These are phyloP conservation scores for Penstemon davidsonii DNA, from an alignment of 257 asterid species.

Conservation along the genomic window DNA sequence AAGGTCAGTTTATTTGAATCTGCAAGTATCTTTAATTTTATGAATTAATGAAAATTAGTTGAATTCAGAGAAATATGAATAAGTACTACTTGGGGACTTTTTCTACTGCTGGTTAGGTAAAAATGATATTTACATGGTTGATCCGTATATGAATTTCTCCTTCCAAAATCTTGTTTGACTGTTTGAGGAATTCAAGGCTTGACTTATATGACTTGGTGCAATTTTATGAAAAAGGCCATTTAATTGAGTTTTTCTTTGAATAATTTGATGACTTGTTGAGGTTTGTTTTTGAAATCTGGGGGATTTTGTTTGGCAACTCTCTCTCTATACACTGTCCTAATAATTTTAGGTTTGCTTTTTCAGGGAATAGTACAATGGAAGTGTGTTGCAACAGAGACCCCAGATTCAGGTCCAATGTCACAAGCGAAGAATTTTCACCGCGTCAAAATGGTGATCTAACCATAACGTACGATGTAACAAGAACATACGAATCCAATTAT, in stretches of 20 bases:
- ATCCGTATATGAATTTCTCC: too few species aligned
- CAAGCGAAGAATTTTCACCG: constrained; percentile 63
- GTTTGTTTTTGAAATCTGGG: background rate
- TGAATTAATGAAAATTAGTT: background rate
- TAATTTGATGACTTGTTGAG: background rate
- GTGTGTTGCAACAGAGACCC: constrained; percentile 71
- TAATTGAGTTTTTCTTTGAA: background rate
- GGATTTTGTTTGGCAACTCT: background rate
- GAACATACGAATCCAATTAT: constrained; percentile 71
- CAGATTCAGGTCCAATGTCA: constrained; percentile 42
- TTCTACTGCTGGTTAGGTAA: background rate
- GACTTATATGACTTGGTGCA: constrained; percentile 13
- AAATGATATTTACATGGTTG: too few species aligned
- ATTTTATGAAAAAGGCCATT: constrained; percentile 6
- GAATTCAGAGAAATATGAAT: background rate
- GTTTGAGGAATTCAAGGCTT: constrained; percentile 12
- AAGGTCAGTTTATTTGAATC: constrained; percentile 45
- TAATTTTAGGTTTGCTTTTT: constrained; percentile 1
- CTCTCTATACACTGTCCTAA: background rate
- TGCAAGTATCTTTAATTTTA: background rate
- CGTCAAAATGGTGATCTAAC: constrained; percentile 79
- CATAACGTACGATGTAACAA: constrained; percentile 67
- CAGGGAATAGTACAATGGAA: constrained; percentile 72
- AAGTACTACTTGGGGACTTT: background rate
- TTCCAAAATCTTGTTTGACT: background rate